phyloP scores from a whole-genome alignment of 2,329 filamentous ascomycete species.

The Xylaria sp. region DNA sequence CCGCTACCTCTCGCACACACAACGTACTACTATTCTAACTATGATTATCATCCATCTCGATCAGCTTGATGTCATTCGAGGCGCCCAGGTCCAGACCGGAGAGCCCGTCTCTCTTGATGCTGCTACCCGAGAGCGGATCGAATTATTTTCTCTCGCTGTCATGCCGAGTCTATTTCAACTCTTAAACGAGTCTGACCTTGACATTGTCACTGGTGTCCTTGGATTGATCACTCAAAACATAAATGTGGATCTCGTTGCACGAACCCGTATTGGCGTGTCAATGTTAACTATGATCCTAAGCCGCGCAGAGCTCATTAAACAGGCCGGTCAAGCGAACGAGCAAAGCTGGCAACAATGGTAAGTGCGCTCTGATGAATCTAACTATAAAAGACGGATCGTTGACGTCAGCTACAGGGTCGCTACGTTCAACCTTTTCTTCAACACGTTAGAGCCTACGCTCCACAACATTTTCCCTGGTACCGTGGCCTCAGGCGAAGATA shows the following conservation, averaged over 20 bases:
- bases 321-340: constrained; percentile 76
- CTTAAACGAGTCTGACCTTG: constrained; percentile 88
- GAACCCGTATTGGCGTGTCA: constrained; percentile 87
- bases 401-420: constrained; percentile 64
- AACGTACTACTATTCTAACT: constrained; percentile 93
- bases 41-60: constrained; percentile 96
- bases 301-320: constrained; percentile 91
- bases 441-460: constrained; percentile 83
- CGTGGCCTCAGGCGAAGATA: constrained; percentile 90
- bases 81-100: constrained; percentile 78
- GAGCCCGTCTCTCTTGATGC: constrained; percentile 77
- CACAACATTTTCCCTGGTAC: constrained; percentile 89
- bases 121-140: constrained; percentile 87
- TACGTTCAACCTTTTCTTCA: constrained; percentile 89
- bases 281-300: constrained; percentile 95
- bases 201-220: constrained; percentile 90
- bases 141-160: constrained; percentile 87
- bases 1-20: constrained; percentile 89
- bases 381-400: constrained; percentile 16
- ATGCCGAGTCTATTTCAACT: constrained; percentile 92
- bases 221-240: constrained; percentile 84
- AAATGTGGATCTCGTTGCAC: constrained; percentile 84
- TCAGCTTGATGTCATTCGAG: constrained; percentile 86
- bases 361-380: constrained; percentile 43
- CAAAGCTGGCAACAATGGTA: constrained; percentile 85